Percentiles rank a stretch among this genome's conserved stretches.
Conservation (phyloP, 257 asterid species). For the Striga asiatica region DNA sequence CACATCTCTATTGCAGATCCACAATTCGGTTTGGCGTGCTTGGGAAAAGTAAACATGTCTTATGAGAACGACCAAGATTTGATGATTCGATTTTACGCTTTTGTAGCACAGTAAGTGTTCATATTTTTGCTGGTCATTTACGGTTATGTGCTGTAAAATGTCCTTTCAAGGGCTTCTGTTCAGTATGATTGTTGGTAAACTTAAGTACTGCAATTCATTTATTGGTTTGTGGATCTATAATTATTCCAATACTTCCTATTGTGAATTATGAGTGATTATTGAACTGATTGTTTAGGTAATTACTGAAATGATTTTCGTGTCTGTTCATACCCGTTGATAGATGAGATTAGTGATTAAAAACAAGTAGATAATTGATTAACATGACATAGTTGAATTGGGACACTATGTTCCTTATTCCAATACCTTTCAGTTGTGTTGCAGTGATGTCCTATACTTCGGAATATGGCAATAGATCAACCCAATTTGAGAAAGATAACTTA, state of each 20-base stretch:
- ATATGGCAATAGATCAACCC: neutral
- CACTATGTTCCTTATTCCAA: neutral
- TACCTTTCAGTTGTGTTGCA: neutral
- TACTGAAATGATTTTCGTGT: no score
- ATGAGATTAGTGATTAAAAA: neutral
- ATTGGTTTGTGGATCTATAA: neutral
- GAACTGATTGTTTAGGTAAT: no score
- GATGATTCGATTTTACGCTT: conserved; percentile 68
- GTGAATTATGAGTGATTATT: neutral
- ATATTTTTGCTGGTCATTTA: no score
- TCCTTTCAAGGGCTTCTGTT: neutral
- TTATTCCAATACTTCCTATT: neutral
- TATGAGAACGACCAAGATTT: conserved; percentile 71
- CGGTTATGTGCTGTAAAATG: no score
- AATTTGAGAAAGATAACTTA: neutral
- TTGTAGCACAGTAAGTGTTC: conserved; percentile 63
- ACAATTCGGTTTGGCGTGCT: conserved; percentile 66
- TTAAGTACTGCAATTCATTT: no score
- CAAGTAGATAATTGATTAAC: neutral
- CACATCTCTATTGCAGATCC: conserved; percentile 50
- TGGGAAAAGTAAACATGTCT: conserved; percentile 62
- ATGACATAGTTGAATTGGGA: neutral
- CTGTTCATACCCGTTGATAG: no score
- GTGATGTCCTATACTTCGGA: neutral
- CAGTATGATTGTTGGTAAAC: neutral